Conservation (phyloP, 257 asterid species). For the Gentiana dahurica region DNA sequence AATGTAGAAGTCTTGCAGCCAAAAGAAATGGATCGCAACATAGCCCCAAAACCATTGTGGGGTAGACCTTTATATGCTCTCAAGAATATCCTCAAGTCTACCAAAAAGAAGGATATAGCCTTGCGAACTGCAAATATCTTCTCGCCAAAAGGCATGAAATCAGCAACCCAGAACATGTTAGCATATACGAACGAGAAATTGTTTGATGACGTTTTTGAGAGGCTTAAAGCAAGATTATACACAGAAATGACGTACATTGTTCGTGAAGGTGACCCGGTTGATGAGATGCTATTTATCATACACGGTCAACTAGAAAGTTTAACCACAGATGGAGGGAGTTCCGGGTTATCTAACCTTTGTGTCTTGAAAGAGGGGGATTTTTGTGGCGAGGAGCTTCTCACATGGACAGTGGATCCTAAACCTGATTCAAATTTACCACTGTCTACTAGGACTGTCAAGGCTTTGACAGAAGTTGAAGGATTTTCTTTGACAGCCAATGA, state of each 20-base stretch:
- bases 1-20: not conserved
- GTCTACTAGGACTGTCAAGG: slow-evolving; percentile 86
- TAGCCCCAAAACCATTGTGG: not conserved
- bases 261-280: slow-evolving; percentile 95
- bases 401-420: slow-evolving; percentile 96
- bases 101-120: not conserved
- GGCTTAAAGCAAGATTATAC: slow-evolving; percentile 87
- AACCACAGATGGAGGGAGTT: slow-evolving; percentile 95
- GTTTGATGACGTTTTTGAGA: slow-evolving; percentile 89
- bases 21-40: not conserved
- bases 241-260: slow-evolving; percentile 68
- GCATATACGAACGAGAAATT: slow-evolving; percentile 94
- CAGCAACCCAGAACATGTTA: slow-evolving; percentile 24
- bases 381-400: slow-evolving; percentile 96
- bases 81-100: not conserved
- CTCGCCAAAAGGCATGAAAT: slow-evolving; percentile 4
- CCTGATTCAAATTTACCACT: slow-evolving; percentile 79
- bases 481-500: slow-evolving; percentile 88
- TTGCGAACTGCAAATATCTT: not conserved
- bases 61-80: not conserved
- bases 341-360: slow-evolving; percentile 89
- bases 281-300: slow-evolving; percentile 86
- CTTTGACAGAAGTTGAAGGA: slow-evolving; percentile 90
- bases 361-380: slow-evolving; percentile 70
- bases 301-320: slow-evolving; percentile 91